Percentiles rank a stretch among this genome's conserved stretches.
phyloP scores from a whole-genome alignment of 257 asterid species.

The Prunella vulgaris region DNA sequence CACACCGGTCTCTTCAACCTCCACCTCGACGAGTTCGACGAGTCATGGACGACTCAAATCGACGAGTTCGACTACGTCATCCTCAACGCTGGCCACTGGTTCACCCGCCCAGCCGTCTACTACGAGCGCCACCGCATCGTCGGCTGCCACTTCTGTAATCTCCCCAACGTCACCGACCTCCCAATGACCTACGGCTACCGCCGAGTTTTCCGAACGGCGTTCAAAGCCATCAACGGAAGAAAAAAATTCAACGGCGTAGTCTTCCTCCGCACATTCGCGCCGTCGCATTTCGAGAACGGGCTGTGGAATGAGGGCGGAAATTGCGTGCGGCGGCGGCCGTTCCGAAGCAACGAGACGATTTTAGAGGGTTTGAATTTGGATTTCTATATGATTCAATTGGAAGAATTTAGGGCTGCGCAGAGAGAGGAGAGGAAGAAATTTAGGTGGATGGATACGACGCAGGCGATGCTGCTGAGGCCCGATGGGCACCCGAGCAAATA shows the following conservation, averaged over 20 bases:
- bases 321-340: constrained; percentile 47
- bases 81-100: constrained; percentile 73
- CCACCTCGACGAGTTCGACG: constrained; percentile 52
- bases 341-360: constrained; percentile 35
- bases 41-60: constrained; percentile 47
- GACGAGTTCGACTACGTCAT: constrained; percentile 48
- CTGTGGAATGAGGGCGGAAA: constrained; percentile 58
- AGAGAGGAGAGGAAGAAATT: constrained; percentile 30
- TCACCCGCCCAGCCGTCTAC: constrained; percentile 49
- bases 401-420: constrained; percentile 49
- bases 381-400: constrained; percentile 39
- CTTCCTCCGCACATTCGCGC: constrained; percentile 53
- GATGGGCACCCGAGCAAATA: constrained; percentile 68
- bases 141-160: constrained; percentile 50
- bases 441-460: constrained; percentile 46
- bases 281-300: constrained; percentile 65
- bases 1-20: constrained; percentile 52
- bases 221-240: constrained; percentile 21
- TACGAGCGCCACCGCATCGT: constrained; percentile 31
- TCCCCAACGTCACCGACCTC: constrained; percentile 36
- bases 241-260: constrained; percentile 23
- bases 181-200: constrained; percentile 37
- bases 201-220: constrained; percentile 45
- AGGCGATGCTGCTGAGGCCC: constrained; percentile 53
- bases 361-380: constrained; percentile 41